Evolutionary conservation across 1,139 yeast genomes (phyloP).

Genomic region (Lodderomyces margitis): DNA sequence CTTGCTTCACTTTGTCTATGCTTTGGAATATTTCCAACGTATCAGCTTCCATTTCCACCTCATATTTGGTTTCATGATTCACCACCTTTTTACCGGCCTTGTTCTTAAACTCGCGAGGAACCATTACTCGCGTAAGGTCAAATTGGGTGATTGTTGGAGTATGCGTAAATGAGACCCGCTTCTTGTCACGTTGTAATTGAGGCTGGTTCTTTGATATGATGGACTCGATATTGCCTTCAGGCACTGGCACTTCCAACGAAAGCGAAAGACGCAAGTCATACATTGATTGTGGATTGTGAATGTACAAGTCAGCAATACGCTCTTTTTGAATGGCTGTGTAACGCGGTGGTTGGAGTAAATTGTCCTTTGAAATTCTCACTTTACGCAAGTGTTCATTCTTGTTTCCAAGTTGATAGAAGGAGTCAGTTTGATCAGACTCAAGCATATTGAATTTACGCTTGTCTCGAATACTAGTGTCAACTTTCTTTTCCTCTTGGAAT

Average conservation of each 20-base stretch:
- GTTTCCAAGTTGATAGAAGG: conserved; percentile 35
- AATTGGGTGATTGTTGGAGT: conserved; percentile 67
- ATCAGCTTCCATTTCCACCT: conserved; percentile 75
- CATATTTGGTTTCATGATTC: conserved; percentile 46
- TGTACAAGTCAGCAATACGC: conserved; percentile 65
- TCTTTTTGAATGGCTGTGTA: conserved; percentile 70
- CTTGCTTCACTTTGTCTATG: conserved; percentile 50
- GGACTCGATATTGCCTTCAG: conserved; percentile 49
- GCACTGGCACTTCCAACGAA: conserved; percentile 72
- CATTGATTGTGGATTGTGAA: conserved; percentile 74
- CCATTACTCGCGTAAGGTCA: conserved; percentile 64
- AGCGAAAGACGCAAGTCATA: conserved; percentile 76
- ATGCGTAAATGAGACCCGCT: conserved; percentile 62
- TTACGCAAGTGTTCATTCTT: conserved; percentile 56
- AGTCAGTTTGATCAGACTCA: conserved; percentile 44
- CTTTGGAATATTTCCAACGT: conserved; percentile 60
- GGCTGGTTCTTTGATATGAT: conserved; percentile 42
- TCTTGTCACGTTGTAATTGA: conserved; percentile 56
- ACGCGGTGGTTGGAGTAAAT: conserved; percentile 57
- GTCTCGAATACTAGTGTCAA: conserved; percentile 18
- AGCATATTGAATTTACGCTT: conserved; percentile 39
- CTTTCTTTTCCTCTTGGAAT: conserved; percentile 37
- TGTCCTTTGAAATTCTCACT: conserved; percentile 65
- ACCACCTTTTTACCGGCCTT: conserved; percentile 38
- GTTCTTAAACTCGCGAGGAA: conserved; percentile 46